phyloP scores from a whole-genome alignment of 148 eudicot species.

The Silene latifolia region DNA sequence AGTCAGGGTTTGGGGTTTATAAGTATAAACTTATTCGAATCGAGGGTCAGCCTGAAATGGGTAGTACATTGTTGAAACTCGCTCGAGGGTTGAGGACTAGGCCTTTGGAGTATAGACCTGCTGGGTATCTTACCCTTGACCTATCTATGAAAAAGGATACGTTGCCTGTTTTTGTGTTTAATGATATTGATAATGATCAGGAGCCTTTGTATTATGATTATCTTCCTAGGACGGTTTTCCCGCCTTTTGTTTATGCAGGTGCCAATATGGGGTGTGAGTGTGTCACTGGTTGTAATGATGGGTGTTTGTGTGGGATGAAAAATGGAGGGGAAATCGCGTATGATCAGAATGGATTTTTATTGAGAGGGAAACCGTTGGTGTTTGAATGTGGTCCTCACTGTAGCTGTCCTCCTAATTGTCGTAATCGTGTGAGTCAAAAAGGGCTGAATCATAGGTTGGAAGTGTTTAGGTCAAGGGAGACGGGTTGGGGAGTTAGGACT shows the following conservation, averaged over 20 bases:
- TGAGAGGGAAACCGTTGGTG: constrained; percentile 81
- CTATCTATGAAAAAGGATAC: constrained; percentile 63
- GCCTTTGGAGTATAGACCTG: constrained; percentile 56
- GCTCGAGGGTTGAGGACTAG: constrained; percentile 49
- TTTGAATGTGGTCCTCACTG: constrained; percentile 81
- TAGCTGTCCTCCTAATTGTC: constrained; percentile 66
- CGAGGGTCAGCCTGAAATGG: constrained; percentile 83
- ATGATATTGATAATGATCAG: constrained; percentile 63
- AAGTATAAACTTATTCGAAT: constrained; percentile 70
- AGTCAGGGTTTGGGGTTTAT: constrained; percentile 88
- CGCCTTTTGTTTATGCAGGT: constrained; percentile 50
- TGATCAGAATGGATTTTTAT: constrained; percentile 61
- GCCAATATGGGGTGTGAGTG: constrained; percentile 64
- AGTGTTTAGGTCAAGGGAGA: constrained; percentile 79
- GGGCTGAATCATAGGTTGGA: constrained; percentile 71
- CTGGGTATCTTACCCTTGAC: constrained; percentile 69
- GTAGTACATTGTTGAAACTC: constrained; percentile 57
- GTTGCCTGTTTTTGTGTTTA: constrained; percentile 58
- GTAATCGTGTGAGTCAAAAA: constrained; percentile 79
- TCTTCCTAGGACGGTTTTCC: constrained; percentile 52
- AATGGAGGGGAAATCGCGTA: constrained; percentile 87
- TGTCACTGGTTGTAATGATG: constrained; percentile 44
- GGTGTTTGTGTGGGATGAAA: constrained; percentile 60
- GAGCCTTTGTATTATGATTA: constrained; percentile 74
- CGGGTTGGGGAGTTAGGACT: constrained; percentile 86